phyloP scores from a whole-genome alignment of 2,329 filamentous ascomycete species.

The Fusarium napiforme region DNA sequence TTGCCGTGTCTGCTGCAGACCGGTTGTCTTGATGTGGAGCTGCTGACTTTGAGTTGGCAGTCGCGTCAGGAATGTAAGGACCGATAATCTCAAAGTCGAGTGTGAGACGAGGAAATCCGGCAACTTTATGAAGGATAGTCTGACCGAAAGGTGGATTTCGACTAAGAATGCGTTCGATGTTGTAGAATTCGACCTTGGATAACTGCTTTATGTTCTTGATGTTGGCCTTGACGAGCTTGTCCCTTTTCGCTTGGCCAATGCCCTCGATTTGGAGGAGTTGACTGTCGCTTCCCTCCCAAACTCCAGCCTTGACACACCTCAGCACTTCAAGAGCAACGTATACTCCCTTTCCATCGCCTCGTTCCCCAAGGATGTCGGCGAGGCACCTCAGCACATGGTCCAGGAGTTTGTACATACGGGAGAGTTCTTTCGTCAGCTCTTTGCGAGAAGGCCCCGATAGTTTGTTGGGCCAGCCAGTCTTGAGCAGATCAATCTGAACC shows the following conservation, averaged over 20 bases:
- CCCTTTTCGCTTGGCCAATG: conserved; percentile 79
- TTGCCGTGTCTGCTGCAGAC: neutral
- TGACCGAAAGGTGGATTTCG: conserved; percentile 86
- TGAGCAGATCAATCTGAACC: conserved; percentile 76
- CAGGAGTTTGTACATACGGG: conserved; percentile 48
- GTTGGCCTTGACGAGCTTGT: conserved; percentile 77
- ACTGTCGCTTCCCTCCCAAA: conserved; percentile 84
- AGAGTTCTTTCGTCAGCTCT: conserved; percentile 48
- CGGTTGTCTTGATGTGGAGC: neutral
- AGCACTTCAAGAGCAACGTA: conserved; percentile 80
- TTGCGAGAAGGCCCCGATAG: conserved; percentile 48
- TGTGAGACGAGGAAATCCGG: conserved; percentile 73
- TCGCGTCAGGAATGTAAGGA: conserved; percentile 1
- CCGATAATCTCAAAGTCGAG: conserved; percentile 53
- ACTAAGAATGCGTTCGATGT: conserved; percentile 80
- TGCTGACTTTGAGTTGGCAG: neutral
- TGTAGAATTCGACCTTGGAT: conserved; percentile 70
- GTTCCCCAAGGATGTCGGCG: conserved; percentile 52
- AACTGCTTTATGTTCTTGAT: conserved; percentile 79
- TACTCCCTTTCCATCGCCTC: conserved; percentile 71
- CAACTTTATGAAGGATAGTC: conserved; percentile 72
- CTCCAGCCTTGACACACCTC: conserved; percentile 77
- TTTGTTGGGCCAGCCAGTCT: conserved; percentile 68
- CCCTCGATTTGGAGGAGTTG: conserved; percentile 86
- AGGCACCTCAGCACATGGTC: conserved; percentile 52